These are phyloP conservation scores for Suillus placidus DNA, from an alignment of 768 basidiomycete genomes.

Conservation along the genomic window DNA sequence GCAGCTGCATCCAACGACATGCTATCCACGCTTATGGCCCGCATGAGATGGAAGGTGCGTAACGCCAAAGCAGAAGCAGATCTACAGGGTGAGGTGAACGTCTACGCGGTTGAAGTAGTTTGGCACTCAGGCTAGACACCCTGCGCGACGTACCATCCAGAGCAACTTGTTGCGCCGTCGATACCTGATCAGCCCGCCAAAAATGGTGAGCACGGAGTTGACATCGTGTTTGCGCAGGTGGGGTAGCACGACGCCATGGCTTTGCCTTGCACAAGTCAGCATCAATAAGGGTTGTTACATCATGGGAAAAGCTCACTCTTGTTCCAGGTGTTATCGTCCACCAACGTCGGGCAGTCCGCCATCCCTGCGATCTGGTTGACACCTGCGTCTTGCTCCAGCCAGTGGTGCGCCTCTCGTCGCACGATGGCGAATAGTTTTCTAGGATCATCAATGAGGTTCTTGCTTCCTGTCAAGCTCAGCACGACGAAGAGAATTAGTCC, in stretches of 20 bases:
- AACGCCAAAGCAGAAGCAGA: too few species aligned
- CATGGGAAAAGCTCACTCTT: constrained; percentile 68
- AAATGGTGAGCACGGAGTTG: constrained; percentile 94
- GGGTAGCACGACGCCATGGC: constrained; percentile 96
- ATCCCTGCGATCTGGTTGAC: constrained; percentile 99
- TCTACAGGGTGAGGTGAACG: too few species aligned
- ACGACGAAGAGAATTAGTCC: constrained; percentile 88
- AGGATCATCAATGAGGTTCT: constrained; percentile 98
- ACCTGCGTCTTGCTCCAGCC: constrained; percentile 94
- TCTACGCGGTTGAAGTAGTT: constrained; percentile 86
- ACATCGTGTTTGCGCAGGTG: constrained; percentile 95
- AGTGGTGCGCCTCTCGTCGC: constrained; percentile 86
- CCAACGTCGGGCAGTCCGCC: constrained; percentile 93
- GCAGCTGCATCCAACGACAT: too few species aligned
- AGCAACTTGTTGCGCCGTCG: constrained; percentile 99
- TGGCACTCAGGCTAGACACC: constrained; percentile 98
- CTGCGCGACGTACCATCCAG: constrained; percentile 96
- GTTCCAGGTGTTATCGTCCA: constrained; percentile 99
- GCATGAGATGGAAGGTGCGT: too few species aligned
- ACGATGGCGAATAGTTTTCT: constrained; percentile 35
- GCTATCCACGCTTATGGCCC: too few species aligned
- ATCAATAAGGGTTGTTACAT: constrained; percentile 1
- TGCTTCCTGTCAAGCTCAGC: constrained; percentile 81
- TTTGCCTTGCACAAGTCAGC: constrained; percentile 59
- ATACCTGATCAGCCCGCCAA: constrained; percentile 94